Percentiles rank a stretch among this genome's conserved stretches.
Conservation (phyloP, 345 rosid species). For the Acer campestre region DNA sequence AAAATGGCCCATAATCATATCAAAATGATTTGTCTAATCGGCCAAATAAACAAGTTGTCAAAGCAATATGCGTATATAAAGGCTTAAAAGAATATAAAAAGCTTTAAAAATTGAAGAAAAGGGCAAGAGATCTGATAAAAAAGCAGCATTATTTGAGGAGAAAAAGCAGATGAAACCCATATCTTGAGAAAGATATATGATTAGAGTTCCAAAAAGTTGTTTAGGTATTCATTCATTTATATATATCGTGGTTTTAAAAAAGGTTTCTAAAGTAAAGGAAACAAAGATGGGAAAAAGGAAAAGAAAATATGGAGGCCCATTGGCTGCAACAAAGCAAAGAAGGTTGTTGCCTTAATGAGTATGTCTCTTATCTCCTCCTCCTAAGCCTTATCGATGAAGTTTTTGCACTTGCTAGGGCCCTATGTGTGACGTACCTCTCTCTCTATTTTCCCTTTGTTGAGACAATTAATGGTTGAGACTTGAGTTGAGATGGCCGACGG, state of each 20-base stretch:
- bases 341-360: slow-evolving; percentile 34
- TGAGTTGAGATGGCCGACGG: not conserved
- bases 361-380: slow-evolving; percentile 30
- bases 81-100: slow-evolving; percentile 13
- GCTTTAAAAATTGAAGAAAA: slow-evolving; percentile 6
- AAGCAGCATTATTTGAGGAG: slow-evolving; percentile 27
- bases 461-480: slow-evolving; percentile 13
- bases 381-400: slow-evolving; percentile 29
- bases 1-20: slow-evolving; percentile 9
- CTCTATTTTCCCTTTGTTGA: not conserved
- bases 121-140: slow-evolving; percentile 12
- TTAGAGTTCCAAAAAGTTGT: slow-evolving; percentile 31
- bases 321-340: slow-evolving; percentile 26
- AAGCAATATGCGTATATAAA: slow-evolving; percentile 18
- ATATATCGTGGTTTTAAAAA: slow-evolving; percentile 26
- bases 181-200: slow-evolving; percentile 32
- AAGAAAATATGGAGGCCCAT: slow-evolving; percentile 12
- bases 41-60: slow-evolving; percentile 8
- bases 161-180: slow-evolving; percentile 27
- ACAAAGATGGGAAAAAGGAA: slow-evolving; percentile 18
- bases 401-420: slow-evolving; percentile 10
- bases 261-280: slow-evolving; percentile 36
- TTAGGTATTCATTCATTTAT: slow-evolving; percentile 24
- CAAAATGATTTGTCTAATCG: slow-evolving; percentile 20
- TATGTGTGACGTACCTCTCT: not conserved